Evolutionary conservation across 306 rosid species (phyloP).

Genomic region (Malus sylvestris): DNA sequence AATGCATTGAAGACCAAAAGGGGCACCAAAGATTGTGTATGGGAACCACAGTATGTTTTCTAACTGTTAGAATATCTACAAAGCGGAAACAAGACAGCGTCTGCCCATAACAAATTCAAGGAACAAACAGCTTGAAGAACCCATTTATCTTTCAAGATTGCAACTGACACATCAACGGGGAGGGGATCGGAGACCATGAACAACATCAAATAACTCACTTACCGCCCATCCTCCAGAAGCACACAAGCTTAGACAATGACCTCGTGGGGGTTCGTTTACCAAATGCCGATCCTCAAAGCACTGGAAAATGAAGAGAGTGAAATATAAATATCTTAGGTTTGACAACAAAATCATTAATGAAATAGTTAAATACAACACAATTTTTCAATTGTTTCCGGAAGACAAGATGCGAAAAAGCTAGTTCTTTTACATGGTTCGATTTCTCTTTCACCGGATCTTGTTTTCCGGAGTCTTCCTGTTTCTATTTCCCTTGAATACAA

Average conservation of each 20-base stretch:
- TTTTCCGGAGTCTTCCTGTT: background rate
- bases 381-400: background rate
- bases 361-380: background rate
- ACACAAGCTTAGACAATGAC: constrained; percentile 29
- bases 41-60: constrained; percentile 29
- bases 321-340: background rate
- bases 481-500: background rate
- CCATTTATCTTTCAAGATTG: constrained; percentile 23
- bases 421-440: background rate
- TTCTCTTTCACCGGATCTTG: background rate
- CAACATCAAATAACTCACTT: constrained; percentile 38
- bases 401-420: background rate
- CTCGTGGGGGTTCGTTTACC: constrained; percentile 20
- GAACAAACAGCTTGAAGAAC: constrained; percentile 27
- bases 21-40: constrained; percentile 26
- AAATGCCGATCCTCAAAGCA: constrained; percentile 41
- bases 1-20: constrained; percentile 27
- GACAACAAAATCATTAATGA: background rate
- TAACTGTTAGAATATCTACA: constrained; percentile 41
- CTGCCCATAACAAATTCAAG: constrained; percentile 34
- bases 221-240: constrained; percentile 46
- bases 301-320: constrained; percentile 36
- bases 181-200: constrained; percentile 36
- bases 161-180: constrained; percentile 25
- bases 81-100: constrained; percentile 24